These are phyloP conservation scores for Tolypocladium endophyticum DNA, from an alignment of 2,329 filamentous ascomycete species.

Conservation along the genomic window DNA sequence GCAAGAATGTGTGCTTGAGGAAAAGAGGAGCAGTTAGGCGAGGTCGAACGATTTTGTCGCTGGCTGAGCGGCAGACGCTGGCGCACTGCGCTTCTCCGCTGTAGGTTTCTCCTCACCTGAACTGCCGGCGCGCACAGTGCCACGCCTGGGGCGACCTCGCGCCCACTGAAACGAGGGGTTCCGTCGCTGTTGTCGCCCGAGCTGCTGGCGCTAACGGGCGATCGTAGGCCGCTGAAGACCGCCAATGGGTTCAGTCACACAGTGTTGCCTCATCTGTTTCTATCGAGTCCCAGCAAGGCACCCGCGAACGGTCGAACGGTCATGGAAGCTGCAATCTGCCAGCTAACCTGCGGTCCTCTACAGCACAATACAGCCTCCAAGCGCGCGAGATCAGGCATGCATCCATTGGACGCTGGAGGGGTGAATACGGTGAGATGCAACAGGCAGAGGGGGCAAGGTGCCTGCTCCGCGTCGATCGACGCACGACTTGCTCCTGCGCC, in stretches of 20 bases:
- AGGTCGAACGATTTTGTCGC: conserved; percentile 31
- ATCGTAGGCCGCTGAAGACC: background rate
- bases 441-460: background rate
- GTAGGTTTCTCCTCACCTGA: background rate
- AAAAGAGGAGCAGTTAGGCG: conserved; percentile 30
- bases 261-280: background rate
- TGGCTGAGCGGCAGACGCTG: conserved; percentile 7
- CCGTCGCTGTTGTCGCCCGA: background rate
- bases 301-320: background rate
- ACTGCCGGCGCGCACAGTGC: background rate
- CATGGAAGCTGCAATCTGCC: background rate
- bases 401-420: background rate
- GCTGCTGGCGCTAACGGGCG: background rate
- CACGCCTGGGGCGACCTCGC: background rate
- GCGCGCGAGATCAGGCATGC: background rate
- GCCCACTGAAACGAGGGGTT: background rate
- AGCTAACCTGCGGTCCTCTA: background rate
- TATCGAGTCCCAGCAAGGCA: background rate
- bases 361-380: background rate
- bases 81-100: background rate
- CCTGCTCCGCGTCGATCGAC: background rate
- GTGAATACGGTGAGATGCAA: background rate
- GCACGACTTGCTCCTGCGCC: background rate
- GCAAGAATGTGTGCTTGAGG: conserved; percentile 30
- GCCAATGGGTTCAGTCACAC: background rate